phyloP scores from a whole-genome alignment of 2,329 filamentous ascomycete species.

The Aureobasidium mangrovei region DNA sequence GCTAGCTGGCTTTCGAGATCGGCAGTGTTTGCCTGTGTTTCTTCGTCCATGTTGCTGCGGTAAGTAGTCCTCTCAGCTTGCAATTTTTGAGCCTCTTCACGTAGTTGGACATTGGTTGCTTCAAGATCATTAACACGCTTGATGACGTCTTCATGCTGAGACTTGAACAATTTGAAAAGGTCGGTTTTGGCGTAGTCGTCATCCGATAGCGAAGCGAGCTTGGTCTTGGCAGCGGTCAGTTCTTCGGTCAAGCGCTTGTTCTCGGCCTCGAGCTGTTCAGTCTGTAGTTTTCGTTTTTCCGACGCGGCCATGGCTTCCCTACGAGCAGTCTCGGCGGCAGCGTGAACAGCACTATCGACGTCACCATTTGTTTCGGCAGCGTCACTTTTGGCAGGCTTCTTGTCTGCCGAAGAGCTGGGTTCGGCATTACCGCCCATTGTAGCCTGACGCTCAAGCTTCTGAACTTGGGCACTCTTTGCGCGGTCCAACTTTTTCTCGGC shows the following conservation, averaged over 20 bases:
- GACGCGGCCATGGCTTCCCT: conserved; percentile 69
- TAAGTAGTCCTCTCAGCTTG: conserved; percentile 79
- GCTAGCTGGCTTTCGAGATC: conserved; percentile 79
- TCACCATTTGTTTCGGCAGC: conserved; percentile 43
- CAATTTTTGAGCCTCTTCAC: conserved; percentile 75
- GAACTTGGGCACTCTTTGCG: conserved; percentile 77
- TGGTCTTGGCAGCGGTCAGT: conserved; percentile 61
- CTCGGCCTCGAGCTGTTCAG: conserved; percentile 69
- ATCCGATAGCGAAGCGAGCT: conserved; percentile 66
- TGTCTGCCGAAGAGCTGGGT: conserved; percentile 32
- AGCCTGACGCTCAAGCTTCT: conserved; percentile 85
- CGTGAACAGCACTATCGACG: conserved; percentile 46
- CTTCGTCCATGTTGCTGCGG: conserved; percentile 70
- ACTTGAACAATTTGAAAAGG: conserved; percentile 84
- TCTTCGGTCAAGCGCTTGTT: conserved; percentile 69
- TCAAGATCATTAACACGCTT: conserved; percentile 87
- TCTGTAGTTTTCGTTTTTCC: conserved; percentile 78
- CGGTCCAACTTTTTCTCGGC: conserved; percentile 93
- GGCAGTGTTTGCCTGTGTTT: conserved; percentile 60
- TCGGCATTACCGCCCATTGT: conserved; percentile 54
- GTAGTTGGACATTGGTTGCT: conserved; percentile 73
- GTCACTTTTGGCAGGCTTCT: conserved; percentile 29
- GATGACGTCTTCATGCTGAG: conserved; percentile 85
- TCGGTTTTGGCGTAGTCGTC: conserved; percentile 92
- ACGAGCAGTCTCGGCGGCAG: conserved; percentile 65